phyloP scores from a whole-genome alignment of 1,139 yeast species.

The Kodamaea alishanica region DNA sequence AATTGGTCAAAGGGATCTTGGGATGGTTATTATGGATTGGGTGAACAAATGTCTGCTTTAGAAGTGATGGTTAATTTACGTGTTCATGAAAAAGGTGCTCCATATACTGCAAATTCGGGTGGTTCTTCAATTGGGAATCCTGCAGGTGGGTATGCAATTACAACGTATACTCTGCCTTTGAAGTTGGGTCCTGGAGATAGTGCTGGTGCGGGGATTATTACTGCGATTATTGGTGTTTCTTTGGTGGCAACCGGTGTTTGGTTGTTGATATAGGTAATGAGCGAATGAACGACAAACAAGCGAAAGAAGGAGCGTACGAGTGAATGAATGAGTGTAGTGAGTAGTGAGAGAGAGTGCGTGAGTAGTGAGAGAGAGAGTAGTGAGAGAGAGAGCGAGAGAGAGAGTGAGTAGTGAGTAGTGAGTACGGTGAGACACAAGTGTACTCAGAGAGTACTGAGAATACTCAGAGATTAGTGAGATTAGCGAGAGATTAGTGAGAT shows the following conservation, averaged over 20 bases:
- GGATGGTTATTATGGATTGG: slow-evolving; percentile 70
- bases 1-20: slow-evolving; percentile 54
- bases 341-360: too few species aligned
- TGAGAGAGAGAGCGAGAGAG: too few species aligned
- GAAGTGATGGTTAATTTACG: slow-evolving; percentile 52
- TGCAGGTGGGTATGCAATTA: slow-evolving; percentile 47
- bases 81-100: slow-evolving; percentile 26
- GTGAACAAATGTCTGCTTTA: slow-evolving; percentile 75
- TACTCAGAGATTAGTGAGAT: too few species aligned
- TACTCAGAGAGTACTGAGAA: too few species aligned
- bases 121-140: slow-evolving; percentile 45
- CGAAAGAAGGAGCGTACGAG: too few species aligned
- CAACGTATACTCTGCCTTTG: slow-evolving; percentile 43
- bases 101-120: slow-evolving; percentile 41
- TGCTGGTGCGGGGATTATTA: slow-evolving; percentile 88
- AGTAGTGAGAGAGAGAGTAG: too few species aligned
- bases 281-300: neutral
- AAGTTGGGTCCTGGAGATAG: slow-evolving; percentile 57
- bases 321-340: too few species aligned
- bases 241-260: slow-evolving; percentile 67
- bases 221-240: slow-evolving; percentile 66
- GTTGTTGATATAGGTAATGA: slow-evolving; percentile 50
- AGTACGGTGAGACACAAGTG: too few species aligned
- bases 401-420: too few species aligned
- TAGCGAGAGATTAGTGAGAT: too few species aligned